Conservation (phyloP, 2,329 filamentous ascomycete species). For the Daldinia sp. region DNA sequence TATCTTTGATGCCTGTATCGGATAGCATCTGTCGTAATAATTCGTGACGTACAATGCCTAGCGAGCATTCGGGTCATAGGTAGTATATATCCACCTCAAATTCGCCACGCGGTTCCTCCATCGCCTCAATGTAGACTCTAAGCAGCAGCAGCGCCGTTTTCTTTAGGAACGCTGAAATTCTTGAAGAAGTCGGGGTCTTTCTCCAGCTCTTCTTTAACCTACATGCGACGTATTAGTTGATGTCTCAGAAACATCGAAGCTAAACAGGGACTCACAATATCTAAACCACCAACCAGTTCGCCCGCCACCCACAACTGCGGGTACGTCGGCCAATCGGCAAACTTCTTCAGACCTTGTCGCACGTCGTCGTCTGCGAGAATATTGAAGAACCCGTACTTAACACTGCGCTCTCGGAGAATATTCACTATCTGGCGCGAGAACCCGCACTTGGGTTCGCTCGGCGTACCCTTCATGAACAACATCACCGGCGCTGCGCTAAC, state of each 20-base stretch:
- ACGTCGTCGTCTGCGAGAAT: constrained; percentile 98
- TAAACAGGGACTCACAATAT: constrained; percentile 77
- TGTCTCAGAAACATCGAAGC: no score
- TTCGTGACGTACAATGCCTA: neutral
- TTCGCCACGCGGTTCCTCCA: neutral
- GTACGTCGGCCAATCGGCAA: constrained; percentile 98
- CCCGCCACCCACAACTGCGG: constrained; percentile 93
- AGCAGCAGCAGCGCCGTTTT: constrained; percentile 51
- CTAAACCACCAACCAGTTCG: constrained; percentile 89
- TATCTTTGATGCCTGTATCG: neutral
- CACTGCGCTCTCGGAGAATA: constrained; percentile 84
- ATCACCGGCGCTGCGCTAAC: constrained; percentile 97
- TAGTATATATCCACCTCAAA: neutral
- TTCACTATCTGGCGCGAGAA: constrained; percentile 91
- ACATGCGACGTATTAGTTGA: constrained; percentile 2
- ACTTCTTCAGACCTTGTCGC: constrained; percentile 94
- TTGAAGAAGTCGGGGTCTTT: constrained; percentile 84
- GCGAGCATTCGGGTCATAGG: neutral
- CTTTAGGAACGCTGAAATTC: constrained; percentile 67
- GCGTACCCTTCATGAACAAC: constrained; percentile 99
- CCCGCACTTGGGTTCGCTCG: constrained; percentile 85
- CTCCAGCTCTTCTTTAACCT: constrained; percentile 94
- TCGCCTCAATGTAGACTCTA: constrained; percentile 19
- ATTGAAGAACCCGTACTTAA: constrained; percentile 99
- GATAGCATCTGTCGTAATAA: neutral